Percentiles rank a stretch among this genome's conserved stretches.
Evolutionary conservation across 768 basidiomycete genomes (phyloP).

Genomic region (Serendipita sp.): DNA sequence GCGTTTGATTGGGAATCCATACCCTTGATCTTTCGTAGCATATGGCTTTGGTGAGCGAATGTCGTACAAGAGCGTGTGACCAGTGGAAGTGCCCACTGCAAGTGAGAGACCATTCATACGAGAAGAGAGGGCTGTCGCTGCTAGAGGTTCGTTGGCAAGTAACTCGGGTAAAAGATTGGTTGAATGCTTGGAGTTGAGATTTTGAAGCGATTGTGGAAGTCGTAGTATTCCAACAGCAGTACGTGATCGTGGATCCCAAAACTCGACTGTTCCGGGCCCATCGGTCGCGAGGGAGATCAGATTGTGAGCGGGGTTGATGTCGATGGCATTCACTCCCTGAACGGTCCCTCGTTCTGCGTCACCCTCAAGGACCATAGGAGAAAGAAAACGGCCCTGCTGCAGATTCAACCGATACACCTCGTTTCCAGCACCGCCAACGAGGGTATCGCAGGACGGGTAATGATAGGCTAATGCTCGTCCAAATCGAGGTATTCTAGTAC

Average conservation of each 20-base stretch:
- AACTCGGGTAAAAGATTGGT: conserved; percentile 25
- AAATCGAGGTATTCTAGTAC: conserved; percentile 85
- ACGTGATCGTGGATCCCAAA: conserved; percentile 90
- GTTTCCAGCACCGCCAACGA: conserved; percentile 66
- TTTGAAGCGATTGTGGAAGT: conserved; percentile 39
- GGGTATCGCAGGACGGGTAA: conserved; percentile 81
- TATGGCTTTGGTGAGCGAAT: conserved; percentile 71
- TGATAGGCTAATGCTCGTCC: conserved; percentile 89
- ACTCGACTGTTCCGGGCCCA: conserved; percentile 72
- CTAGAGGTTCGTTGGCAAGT: conserved; percentile 14
- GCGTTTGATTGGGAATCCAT: conserved; percentile 75
- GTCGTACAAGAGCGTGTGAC: conserved; percentile 89
- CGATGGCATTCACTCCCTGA: conserved; percentile 74
- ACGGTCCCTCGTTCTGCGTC: conserved; percentile 38
- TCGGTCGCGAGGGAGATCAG: conserved; percentile 81
- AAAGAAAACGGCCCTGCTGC: conserved; percentile 55
- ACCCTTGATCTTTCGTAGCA: conserved; percentile 91
- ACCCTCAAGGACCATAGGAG: conserved; percentile 25
- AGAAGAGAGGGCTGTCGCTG: conserved; percentile 62
- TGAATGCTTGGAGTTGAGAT: conserved; percentile 21
- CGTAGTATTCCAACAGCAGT: conserved; percentile 51
- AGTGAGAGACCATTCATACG: conserved; percentile 81
- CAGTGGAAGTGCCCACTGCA: conserved; percentile 87
- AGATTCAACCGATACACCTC: conserved; percentile 91
- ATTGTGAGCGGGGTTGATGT: conserved; percentile 87